These are phyloP conservation scores for Xylaria sp. DNA, from an alignment of 2,329 filamentous ascomycete genomes.

Conservation along the genomic window DNA sequence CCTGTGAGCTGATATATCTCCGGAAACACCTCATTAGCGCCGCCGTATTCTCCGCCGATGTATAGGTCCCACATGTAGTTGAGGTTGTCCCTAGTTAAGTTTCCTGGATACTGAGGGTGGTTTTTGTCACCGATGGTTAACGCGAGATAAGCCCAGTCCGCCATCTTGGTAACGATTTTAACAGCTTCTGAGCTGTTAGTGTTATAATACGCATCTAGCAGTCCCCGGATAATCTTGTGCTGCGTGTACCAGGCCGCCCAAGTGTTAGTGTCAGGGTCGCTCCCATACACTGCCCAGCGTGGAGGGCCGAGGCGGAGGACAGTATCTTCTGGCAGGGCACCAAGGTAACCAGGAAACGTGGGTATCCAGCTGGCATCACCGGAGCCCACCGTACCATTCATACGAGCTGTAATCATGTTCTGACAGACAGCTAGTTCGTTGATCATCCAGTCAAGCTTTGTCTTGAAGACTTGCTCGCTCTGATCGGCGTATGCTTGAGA, in stretches of 20 bases:
- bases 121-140: constrained; percentile 51
- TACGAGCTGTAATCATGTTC: constrained; percentile 48
- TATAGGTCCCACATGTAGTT: constrained; percentile 53
- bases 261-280: constrained; percentile 45
- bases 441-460: constrained; percentile 52
- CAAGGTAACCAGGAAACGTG: constrained; percentile 49
- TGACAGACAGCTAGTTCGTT: constrained; percentile 48
- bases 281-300: constrained; percentile 50
- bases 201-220: constrained; percentile 52
- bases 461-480: constrained; percentile 48
- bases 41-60: constrained; percentile 50
- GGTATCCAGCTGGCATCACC: constrained; percentile 45
- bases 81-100: constrained; percentile 49
- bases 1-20: constrained; percentile 50
- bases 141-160: constrained; percentile 51
- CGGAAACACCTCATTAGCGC: constrained; percentile 50
- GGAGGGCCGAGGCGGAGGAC: constrained; percentile 50
- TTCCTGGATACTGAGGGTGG: constrained; percentile 48
- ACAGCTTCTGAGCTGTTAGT: constrained; percentile 49
- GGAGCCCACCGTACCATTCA: constrained; percentile 34
- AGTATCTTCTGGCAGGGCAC: constrained; percentile 50
- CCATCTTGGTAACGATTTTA: constrained; percentile 48
- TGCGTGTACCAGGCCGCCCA: constrained; percentile 53
- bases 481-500: constrained; percentile 51
- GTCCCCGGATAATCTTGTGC: constrained; percentile 51